Percentiles rank a stretch among this genome's conserved stretches.
phyloP scores from a whole-genome alignment of 2,329 filamentous ascomycete species.

The Seiridium unicorne region DNA sequence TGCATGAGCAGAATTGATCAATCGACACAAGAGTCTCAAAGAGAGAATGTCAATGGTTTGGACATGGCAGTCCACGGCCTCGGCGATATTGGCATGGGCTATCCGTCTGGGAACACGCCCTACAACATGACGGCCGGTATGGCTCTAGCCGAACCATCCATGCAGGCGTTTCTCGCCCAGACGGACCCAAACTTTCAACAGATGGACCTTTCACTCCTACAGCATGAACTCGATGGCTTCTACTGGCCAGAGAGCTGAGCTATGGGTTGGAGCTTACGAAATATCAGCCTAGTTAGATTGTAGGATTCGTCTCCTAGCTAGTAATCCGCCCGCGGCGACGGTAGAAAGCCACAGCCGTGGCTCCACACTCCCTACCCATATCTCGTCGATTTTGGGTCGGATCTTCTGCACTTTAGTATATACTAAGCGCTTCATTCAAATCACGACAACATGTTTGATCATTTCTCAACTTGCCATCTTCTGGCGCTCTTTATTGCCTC shows the following conservation, averaged over 20 bases:
- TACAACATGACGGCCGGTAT: conserved; percentile 27
- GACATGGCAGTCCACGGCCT: not conserved
- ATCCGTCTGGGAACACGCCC: not conserved
- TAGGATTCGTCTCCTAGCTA: no score
- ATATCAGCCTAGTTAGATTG: no score
- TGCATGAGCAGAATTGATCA: conserved; percentile 1
- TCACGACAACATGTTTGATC: not conserved
- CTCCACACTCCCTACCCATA: no score
- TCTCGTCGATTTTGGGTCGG: no score
- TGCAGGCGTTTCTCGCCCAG: conserved; percentile 32
- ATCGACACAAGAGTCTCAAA: not conserved
- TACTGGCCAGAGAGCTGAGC: not conserved
- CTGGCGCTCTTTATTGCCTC: not conserved
- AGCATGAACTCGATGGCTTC: not conserved
- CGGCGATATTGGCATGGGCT: not conserved
- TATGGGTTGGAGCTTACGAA: not conserved
- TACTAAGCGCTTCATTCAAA: no score
- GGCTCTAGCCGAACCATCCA: conserved; percentile 32
- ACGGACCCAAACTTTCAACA: conserved; percentile 15
- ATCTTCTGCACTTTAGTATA: no score
- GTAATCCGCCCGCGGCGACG: no score
- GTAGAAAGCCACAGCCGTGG: no score
- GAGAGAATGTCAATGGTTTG: not conserved
- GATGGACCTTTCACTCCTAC: conserved; percentile 2
- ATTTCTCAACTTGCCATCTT: not conserved